Evolutionary conservation across 768 basidiomycete species (phyloP).

Genomic region (Chalciporus chontae): DNA sequence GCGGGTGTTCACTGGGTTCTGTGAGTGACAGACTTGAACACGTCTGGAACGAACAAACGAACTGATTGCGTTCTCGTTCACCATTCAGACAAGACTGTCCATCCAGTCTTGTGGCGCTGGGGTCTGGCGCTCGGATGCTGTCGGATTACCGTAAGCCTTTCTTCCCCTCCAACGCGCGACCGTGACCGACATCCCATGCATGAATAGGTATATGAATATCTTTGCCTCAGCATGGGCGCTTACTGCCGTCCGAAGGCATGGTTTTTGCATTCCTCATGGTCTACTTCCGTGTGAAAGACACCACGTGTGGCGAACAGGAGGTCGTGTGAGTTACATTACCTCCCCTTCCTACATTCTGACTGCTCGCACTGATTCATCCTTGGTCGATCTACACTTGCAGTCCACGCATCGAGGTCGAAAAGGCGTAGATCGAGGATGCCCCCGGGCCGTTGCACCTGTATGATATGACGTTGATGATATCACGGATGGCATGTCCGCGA

Average conservation of each 20-base stretch:
- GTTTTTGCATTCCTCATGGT: conserved; percentile 73
- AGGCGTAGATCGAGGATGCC: background rate
- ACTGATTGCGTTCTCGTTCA: background rate
- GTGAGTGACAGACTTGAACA: conserved; percentile 40
- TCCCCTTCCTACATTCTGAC: background rate
- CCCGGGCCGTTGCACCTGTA: background rate
- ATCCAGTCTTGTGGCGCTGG: conserved; percentile 73
- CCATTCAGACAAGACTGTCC: conserved; percentile 59
- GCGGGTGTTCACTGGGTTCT: conserved; percentile 82
- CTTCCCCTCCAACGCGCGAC: background rate
- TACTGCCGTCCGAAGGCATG: conserved; percentile 59
- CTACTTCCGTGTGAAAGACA: conserved; percentile 60
- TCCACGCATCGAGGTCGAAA: background rate
- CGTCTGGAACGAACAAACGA: background rate
- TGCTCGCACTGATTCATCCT: no score
- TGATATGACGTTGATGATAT: background rate
- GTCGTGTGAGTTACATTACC: conserved; percentile 1
- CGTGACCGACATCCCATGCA: background rate
- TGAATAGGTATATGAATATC: conserved; percentile 60
- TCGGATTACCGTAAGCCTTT: conserved; percentile 54
- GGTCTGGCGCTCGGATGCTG: conserved; percentile 68
- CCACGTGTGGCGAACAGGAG: conserved; percentile 50
- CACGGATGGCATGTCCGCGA: background rate
- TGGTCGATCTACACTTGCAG: background rate
- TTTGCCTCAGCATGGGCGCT: conserved; percentile 73